Percentiles rank a stretch among this genome's conserved stretches.
Evolutionary conservation across 2,329 filamentous ascomycete genomes (phyloP).

Genomic region (Neoascochyta sp.): DNA sequence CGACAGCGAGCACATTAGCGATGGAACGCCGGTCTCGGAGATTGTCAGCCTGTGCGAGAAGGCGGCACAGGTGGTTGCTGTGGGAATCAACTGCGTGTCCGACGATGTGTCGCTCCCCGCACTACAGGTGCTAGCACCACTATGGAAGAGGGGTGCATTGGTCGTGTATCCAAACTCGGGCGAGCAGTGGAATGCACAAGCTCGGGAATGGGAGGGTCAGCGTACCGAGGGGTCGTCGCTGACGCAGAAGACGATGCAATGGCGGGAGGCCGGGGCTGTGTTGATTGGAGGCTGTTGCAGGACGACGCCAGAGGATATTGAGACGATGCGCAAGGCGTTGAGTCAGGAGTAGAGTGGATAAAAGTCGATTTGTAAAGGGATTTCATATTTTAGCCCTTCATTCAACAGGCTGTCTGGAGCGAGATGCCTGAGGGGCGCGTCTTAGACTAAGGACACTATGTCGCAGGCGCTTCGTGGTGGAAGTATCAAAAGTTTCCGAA

Average conservation of each 20-base stretch:
- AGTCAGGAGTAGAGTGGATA: no score
- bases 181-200: conserved; percentile 45
- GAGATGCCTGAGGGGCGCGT: no score
- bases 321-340: conserved; percentile 30
- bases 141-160: conserved; percentile 33
- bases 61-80: conserved; percentile 35
- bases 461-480: no score
- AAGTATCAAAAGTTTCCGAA: no score
- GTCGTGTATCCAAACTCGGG: conserved; percentile 48
- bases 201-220: conserved; percentile 35
- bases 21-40: conserved; percentile 40
- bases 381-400: no score
- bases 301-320: conserved; percentile 43
- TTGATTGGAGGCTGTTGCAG: conserved; percentile 49
- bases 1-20: conserved; percentile 38
- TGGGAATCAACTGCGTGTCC: conserved; percentile 48
- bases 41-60: conserved; percentile 32
- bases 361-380: no score
- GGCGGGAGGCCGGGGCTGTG: conserved; percentile 38
- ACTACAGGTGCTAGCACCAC: conserved; percentile 27
- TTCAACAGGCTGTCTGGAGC: no score
- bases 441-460: no score
- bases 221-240: conserved; percentile 21
- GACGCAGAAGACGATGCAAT: conserved; percentile 30
- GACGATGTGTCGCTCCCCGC: conserved; percentile 34